Base-by-base conservation (phyloP, 768 basidiomycete species). In the Auricularia auricula-judae region DNA sequence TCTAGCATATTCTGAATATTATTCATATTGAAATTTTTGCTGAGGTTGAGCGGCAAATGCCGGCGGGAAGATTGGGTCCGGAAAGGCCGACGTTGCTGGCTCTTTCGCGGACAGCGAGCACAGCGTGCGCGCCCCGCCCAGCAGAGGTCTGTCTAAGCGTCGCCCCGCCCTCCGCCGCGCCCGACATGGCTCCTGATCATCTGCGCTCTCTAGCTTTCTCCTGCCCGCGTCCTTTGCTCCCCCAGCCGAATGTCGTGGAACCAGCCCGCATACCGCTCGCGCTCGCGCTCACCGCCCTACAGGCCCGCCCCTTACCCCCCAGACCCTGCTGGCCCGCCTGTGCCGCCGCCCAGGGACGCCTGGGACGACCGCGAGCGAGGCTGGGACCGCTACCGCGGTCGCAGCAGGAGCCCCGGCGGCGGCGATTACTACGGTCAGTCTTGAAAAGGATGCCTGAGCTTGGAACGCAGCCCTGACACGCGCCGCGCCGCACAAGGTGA, bases 141-240 rank as follows among this genome's bases (percentile, higher is more conserved):
- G 47, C 47, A 51, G 88, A 92, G 89, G 89, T 92, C 89, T 89
- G 89, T 92, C 83, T 86, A 86, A 68, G 71, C 75, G 74, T 74
- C 76, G 79, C 76, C 78, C 75, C 75, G 73, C 71, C 76, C 78
- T 76, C 78, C 77, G 78, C 76, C 77, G 23, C 65, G 35, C 68
- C 83, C 83, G 78, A 82, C 83, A 68, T 62, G 62, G 43, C 62
- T 65, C 34, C 62, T 43, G 61, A 62, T 62, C 47, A 44, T 18
- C 10, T 42, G 3, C 61, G 54, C 59, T 65, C 47, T 16, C 54
- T 66, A 59, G 36, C 54, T 21, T 51, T 51, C 21, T 21, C 21
- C 35, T 60, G 47, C 39, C 47, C 44, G 8, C 88, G 66, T 79
- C 82, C 78, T 91, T 88, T 88, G 81, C 85, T 79, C 78, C 82